Conservation (phyloP, 495 filamentous ascomycete species). For the Aspergillus cristatus region DNA sequence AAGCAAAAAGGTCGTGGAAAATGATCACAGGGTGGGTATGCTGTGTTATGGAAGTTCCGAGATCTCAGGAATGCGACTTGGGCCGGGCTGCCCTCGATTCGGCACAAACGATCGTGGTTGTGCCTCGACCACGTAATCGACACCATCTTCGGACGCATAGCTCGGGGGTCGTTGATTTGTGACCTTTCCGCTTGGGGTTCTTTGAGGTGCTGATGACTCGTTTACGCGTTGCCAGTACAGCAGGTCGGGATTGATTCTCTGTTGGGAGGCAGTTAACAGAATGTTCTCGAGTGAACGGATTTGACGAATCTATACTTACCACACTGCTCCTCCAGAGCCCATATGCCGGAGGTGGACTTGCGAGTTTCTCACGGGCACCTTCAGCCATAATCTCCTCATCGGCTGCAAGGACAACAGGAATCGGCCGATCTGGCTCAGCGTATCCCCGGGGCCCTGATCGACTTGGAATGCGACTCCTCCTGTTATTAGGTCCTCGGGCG, state of each 20-base stretch:
- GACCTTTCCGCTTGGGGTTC: constrained; percentile 13
- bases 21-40: too few relatives aligned
- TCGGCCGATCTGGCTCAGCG: constrained; percentile 52
- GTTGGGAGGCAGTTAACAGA: constrained; percentile 5
- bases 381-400: constrained; percentile 49
- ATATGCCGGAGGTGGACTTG: constrained; percentile 70
- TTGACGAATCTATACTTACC: constrained; percentile 41
- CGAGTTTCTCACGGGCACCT: constrained; percentile 28
- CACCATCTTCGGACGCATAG: constrained; percentile 62
- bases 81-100: constrained; percentile 2
- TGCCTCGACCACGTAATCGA: constrained; percentile 58
- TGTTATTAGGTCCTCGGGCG: constrained; percentile 26
- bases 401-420: constrained; percentile 50
- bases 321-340: constrained; percentile 76
- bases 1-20: too few relatives aligned
- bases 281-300: background rate
- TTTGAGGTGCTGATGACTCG: constrained; percentile 11
- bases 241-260: constrained; percentile 71
- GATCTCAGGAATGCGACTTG: constrained; percentile 1
- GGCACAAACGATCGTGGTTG: constrained; percentile 45
- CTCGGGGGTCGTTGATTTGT: constrained; percentile 50
- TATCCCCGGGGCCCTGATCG: constrained; percentile 44
- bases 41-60: background rate
- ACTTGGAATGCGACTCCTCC: constrained; percentile 16
- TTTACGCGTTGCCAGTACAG: constrained; percentile 68